Base-by-base conservation (phyloP, 2,329 filamentous ascomycete species). In the Claviceps purpurea region DNA sequence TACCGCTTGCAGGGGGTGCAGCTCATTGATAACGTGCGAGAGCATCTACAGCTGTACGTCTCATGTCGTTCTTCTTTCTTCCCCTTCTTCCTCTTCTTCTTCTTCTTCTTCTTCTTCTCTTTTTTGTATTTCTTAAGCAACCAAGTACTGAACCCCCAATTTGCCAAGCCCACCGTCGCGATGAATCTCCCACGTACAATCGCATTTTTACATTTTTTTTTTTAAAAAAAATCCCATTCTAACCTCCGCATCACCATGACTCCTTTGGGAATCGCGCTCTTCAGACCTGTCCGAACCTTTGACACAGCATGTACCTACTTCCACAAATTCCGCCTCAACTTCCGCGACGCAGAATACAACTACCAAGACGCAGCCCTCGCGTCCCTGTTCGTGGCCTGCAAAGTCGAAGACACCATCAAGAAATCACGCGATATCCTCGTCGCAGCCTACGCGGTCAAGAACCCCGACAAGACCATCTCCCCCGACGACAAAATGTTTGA, bases 321-420 rank as follows among this genome's bases (percentile, higher is more conserved):
- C 64, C 91, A 97, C 73, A 89, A 89, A 59, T 96, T 96, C 65
- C 84, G 91, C 37, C 77, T 97, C 50, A 80, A 85, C 46, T 89
- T 95, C 62, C 78, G 83, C n/a, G 88, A 90, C 59, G 81, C 75
- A 57, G 89, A 95, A 62, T 95, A 95, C 68, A 87, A 86, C 65
- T 89, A 83, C 57, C 69, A 88, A 66, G 91, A 97, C 64, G 90
- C 89, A 1, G 89, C 91, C 0, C 80, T 93, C 6, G 89, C 93
- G 1, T 85, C 89, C 24, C 73, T 98, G 8, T 91, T 97, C 62
- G 87, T 90, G 2, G 90, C 90, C 2, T 97, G 91, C 74, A 98
- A 98, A 71, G 89, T 94, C 46, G 93, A 98, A 68, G 93, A 98
- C 67, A 98, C 93, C 0, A 79, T 96, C 58, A 98, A 98, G 71